Base-by-base conservation (phyloP, 129 eudicot species). In the Artemisia argyi region DNA sequence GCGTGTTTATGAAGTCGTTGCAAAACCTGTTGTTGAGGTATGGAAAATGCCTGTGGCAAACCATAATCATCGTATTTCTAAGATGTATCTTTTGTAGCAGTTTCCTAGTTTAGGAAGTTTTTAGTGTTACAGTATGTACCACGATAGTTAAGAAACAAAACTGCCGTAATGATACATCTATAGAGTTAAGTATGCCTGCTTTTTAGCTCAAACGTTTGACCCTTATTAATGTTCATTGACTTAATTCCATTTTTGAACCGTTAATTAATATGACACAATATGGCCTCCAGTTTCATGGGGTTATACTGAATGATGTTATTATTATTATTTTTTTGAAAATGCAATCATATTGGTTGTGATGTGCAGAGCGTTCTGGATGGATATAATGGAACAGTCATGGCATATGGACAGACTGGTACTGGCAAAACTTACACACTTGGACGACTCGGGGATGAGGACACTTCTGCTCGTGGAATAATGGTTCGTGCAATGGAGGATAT, bases 21-120 rank as follows among this genome's bases (percentile, higher is more conserved):
- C 98, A 59, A 93, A 93, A 78, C 98, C 98, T 46, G 98, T 93
- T 39, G 97, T 93, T 35, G 98, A 93, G 96, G 98, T 90, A 69
- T 62, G 61, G 24, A 28, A 28, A 42, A 15, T 35, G 4, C 54
- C 24, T 10, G 35, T 30, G 18, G 13, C 14, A 9, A 18, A 18
- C 46, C 10, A 39, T 39, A 7, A 7, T 7, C 10, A 39, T 39
- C 0, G 46, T 39, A 39, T 39, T 7, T 39, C 2, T 39, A 39
- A 39, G 46, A 39, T 39, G 46, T 39, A 0, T 39, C 46, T 39
- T 39, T 39, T 0, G 44, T 35, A 35, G 9, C 44, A 6, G 8
- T 35, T 35, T 35, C 44, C 1, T 35, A 35, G 44, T 35, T 35
- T 35, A 35, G 44, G 44, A 35, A 0, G 44, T 35, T 7, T 35